Base-by-base conservation (phyloP, 2,329 filamentous ascomycete genomes). In the Zasmidium cellare region DNA sequence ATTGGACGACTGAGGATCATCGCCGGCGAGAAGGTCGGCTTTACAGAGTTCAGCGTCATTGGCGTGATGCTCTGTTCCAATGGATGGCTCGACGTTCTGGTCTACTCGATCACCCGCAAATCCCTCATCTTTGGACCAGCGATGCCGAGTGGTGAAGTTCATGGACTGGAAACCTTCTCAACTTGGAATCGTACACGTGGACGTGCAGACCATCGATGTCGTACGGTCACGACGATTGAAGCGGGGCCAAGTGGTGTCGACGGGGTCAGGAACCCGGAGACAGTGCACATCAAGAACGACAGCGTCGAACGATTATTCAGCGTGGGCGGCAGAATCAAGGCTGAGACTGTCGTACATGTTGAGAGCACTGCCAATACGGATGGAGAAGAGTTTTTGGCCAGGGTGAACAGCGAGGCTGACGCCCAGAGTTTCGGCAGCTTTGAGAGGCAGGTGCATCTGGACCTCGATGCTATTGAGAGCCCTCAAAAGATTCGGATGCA, bases 1-100 rank as follows among this genome's bases (percentile, higher is more conserved):
- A 77, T 83, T 0, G 84, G 84, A 7, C 83, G 87, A 57, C 84
- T 89, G 61, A 79, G 80, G 1, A 80, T 80, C 16, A 87, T 89
- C 80, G 79, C 82, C 0, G 64, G 65, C 3, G 41, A 50, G 9
- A 56, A 48, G 3, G 53, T 66, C 0, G 72, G 74, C 2, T 75
- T 74, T 5, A 68, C 72, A 2, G 73, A 75, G 5, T 78, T 83
- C 55, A 81, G 78, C 59, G 72, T 81, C 20, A 76, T 80, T 0
- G 83, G 82, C 20, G 77, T 80, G 9, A 74, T 84, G 66, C 83
- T 85, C 57, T 80, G 80, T 1, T 81, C 77, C 22, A 84, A 81
- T 53, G 83, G 83, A 19, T 79, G 83, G 71, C 77, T 84, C 20
- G 82, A 86, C 63, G 82, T 83, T 7, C 65, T 83, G 2, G 74